Percentiles rank a stretch among this genome's conserved stretches.
These are phyloP conservation scores for Yarrowia keelungensis DNA, from an alignment of 805 yeast genomes.

Conservation along the genomic window DNA sequence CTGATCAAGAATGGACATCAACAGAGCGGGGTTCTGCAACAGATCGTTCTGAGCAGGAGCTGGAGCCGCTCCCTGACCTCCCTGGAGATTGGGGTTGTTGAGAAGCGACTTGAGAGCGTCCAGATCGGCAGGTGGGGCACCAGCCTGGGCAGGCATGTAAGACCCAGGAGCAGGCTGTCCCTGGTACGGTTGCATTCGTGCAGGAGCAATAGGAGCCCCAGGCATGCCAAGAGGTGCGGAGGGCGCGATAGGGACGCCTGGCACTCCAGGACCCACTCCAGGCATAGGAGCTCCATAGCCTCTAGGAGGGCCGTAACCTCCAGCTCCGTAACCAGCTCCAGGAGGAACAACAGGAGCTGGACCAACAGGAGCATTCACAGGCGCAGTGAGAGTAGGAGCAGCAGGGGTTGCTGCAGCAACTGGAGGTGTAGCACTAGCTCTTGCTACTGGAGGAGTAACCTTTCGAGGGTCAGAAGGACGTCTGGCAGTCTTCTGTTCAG, in stretches of 20 bases:
- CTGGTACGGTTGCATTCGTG: no score
- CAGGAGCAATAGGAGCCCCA: background rate
- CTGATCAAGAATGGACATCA: conserved; percentile 29
- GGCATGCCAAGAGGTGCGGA: background rate
- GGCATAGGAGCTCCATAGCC: background rate
- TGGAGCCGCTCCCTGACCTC: background rate
- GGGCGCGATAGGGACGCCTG: background rate
- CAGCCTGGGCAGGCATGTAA: background rate
- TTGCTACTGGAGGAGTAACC: background rate
- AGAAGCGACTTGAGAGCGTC: conserved; percentile 2
- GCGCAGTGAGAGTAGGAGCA: conserved; percentile 7
- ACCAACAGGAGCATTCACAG: conserved; percentile 5
- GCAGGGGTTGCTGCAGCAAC: background rate
- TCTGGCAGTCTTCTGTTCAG: background rate
- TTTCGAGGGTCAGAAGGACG: background rate
- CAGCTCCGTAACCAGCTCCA: background rate
- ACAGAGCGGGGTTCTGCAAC: conserved; percentile 21
- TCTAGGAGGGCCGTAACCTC: background rate
- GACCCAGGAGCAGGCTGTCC: background rate
- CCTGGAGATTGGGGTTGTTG: conserved; percentile 13
- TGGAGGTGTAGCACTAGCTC: no score
- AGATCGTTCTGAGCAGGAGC: conserved; percentile 7
- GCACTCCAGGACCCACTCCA: background rate
- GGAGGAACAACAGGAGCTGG: background rate
- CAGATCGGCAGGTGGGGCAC: background rate